phyloP scores from a whole-genome alignment of 805 yeast genomes.

The Teunomyces gatunensis region DNA sequence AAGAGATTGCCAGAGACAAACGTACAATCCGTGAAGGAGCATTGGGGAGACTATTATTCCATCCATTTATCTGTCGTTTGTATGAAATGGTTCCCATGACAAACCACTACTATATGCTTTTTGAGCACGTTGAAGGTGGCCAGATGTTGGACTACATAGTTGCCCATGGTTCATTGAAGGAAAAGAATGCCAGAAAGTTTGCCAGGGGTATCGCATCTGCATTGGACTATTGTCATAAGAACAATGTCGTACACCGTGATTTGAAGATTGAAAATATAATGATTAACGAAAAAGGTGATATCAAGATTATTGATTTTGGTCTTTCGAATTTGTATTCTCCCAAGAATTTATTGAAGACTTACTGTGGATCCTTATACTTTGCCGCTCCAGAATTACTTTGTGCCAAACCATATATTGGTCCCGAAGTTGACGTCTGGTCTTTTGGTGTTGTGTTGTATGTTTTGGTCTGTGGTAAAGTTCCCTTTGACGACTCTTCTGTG shows the following conservation, averaged over 20 bases:
- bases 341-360: constrained; percentile 75
- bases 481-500: constrained; percentile 94
- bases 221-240: constrained; percentile 86
- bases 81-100: constrained; percentile 97
- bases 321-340: constrained; percentile 81
- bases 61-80: constrained; percentile 86
- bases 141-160: constrained; percentile 97
- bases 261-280: constrained; percentile 93
- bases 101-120: constrained; percentile 92
- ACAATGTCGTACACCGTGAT: constrained; percentile 95
- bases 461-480: constrained; percentile 95
- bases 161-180: constrained; percentile 91
- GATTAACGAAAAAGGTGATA: constrained; percentile 90
- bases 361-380: constrained; percentile 95
- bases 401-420: constrained; percentile 91
- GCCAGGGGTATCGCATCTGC: constrained; percentile 95
- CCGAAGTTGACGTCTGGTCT: constrained; percentile 98
- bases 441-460: constrained; percentile 96
- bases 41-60: constrained; percentile 82
- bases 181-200: constrained; percentile 89
- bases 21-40: constrained; percentile 96
- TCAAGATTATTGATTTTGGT: constrained; percentile 95
- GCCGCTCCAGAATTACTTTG: constrained; percentile 96
- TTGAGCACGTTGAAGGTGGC: constrained; percentile 96
- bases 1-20: constrained; percentile 85